Conservation (phyloP, 306 rosid genomes). For the Hippophae rhamnoides region DNA sequence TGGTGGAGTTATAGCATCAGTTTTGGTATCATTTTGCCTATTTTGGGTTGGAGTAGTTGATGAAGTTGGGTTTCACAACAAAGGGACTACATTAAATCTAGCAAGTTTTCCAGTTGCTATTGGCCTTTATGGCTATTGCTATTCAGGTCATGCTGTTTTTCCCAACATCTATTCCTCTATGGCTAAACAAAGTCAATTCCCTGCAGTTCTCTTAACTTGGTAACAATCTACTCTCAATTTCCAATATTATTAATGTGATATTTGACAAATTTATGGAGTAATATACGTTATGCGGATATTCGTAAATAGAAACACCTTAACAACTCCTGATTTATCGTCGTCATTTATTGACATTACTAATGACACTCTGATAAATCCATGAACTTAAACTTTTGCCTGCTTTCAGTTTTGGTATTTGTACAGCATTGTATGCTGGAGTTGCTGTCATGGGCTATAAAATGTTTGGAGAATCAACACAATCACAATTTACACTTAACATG, state of each 20-base stretch:
- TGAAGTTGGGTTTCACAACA: constrained; percentile 54
- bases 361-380: neutral
- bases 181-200: constrained; percentile 68
- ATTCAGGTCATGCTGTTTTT: constrained; percentile 95
- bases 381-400: neutral
- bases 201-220: constrained; percentile 71
- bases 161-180: constrained; percentile 89
- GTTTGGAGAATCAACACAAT: constrained; percentile 75
- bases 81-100: constrained; percentile 64
- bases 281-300: constrained; percentile 5
- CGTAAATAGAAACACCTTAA: too few species aligned
- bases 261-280: neutral
- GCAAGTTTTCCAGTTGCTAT: constrained; percentile 74
- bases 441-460: constrained; percentile 89
- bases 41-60: constrained; percentile 71
- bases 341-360: neutral
- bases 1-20: constrained; percentile 85
- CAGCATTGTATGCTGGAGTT: constrained; percentile 65
- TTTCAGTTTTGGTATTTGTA: constrained; percentile 61
- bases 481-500: constrained; percentile 94
- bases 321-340: too few species aligned
- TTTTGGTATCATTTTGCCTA: constrained; percentile 63
- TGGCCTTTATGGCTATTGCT: constrained; percentile 97
- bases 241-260: neutral
- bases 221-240: constrained; percentile 11